A percentile compares a stretch with the other conserved stretches of the same genome.
These are phyloP conservation scores for Vinca minor DNA, from an alignment of 257 asterid genomes.

Conservation along the genomic window DNA sequence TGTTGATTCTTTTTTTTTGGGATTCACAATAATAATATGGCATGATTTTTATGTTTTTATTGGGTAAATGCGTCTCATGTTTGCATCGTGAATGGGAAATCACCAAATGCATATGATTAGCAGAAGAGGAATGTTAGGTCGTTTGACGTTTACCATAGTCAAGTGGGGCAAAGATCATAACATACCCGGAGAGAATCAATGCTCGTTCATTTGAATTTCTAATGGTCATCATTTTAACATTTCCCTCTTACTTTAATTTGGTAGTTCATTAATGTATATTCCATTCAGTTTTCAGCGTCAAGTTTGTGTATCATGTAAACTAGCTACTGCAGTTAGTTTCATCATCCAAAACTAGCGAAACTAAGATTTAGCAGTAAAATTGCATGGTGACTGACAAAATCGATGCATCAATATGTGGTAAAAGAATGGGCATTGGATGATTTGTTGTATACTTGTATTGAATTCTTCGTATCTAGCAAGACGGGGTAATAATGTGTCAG, in stretches of 20 bases:
- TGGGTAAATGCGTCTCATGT: background rate
- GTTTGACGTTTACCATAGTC: background rate
- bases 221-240: background rate
- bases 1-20: too few relatives aligned
- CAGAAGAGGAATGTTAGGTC: background rate
- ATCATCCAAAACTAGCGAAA: background rate
- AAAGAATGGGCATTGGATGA: background rate
- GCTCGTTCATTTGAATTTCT: background rate
- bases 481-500: background rate
- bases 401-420: background rate
- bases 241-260: background rate
- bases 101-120: background rate
- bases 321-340: background rate
- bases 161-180: background rate
- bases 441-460: background rate
- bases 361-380: background rate
- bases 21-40: too few relatives aligned
- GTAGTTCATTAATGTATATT: background rate
- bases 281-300: too few relatives aligned
- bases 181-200: background rate
- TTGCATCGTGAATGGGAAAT: background rate
- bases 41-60: background rate
- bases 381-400: background rate
- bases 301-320: background rate
- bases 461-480: background rate